These are phyloP conservation scores for Termitomyces sp. DNA, from an alignment of 768 basidiomycete species.

Conservation along the genomic window DNA sequence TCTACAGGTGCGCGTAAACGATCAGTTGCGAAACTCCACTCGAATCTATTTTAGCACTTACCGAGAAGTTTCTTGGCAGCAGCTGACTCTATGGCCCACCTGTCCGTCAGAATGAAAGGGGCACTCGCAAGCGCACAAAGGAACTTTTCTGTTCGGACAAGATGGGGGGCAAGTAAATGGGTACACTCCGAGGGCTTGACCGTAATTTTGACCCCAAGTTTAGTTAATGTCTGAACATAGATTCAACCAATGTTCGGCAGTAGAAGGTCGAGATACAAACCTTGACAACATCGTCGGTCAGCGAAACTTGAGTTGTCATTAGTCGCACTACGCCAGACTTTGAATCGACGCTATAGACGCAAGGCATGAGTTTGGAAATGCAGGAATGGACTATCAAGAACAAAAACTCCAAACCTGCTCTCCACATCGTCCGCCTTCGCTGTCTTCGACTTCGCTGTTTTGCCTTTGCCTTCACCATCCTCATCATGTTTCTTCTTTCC, in stretches of 20 bases:
- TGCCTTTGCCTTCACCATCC: constrained; percentile 6
- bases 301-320: constrained; percentile 61
- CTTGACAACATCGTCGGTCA: constrained; percentile 55
- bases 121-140: constrained; percentile 65
- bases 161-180: constrained; percentile 62
- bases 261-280: constrained; percentile 27
- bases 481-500: constrained; percentile 19
- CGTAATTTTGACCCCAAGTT: constrained; percentile 63
- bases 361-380: neutral
- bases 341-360: constrained; percentile 3
- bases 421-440: constrained; percentile 12
- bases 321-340: constrained; percentile 31
- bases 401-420: constrained; percentile 3
- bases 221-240: constrained; percentile 44
- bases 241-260: neutral
- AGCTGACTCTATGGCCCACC: constrained; percentile 65
- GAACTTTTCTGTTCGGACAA: constrained; percentile 87
- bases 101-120: constrained; percentile 54
- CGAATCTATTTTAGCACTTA: constrained; percentile 28
- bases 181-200: constrained; percentile 65
- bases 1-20: constrained; percentile 32
- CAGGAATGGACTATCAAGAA: neutral
- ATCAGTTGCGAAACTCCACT: neutral
- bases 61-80: constrained; percentile 55
- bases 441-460: constrained; percentile 11